Conservation (phyloP, 768 basidiomycete genomes). For the Sarcomyxa edulis region DNA sequence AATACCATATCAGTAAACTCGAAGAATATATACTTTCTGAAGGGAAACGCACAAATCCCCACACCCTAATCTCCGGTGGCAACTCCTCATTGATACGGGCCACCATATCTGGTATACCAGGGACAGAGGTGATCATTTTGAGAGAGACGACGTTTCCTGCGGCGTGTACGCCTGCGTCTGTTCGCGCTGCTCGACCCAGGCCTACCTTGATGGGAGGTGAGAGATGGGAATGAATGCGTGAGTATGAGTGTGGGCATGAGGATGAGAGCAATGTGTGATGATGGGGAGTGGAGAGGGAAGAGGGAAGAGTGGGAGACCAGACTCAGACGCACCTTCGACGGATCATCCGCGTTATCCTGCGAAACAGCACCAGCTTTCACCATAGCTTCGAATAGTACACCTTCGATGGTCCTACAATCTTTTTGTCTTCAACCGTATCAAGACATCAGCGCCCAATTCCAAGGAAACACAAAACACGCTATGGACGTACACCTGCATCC, state of each 20-base stretch:
- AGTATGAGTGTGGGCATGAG: not conserved
- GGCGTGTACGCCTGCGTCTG: slow-evolving; percentile 96
- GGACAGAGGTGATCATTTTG: slow-evolving; percentile 80
- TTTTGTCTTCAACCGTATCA: slow-evolving; percentile 51
- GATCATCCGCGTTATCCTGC: slow-evolving; percentile 87
- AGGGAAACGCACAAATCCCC: slow-evolving; percentile 64
- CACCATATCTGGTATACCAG: slow-evolving; percentile 66
- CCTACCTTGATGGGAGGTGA: too few relatives aligned
- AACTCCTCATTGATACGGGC: slow-evolving; percentile 77
- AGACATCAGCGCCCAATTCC: slow-evolving; percentile 2
- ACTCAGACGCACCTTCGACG: slow-evolving; percentile 59
- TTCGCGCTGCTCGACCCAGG: slow-evolving; percentile 86
- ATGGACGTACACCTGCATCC: slow-evolving; percentile 89
- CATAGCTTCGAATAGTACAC: slow-evolving; percentile 81
- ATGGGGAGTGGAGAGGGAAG: too few relatives aligned
- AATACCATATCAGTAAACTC: not conserved
- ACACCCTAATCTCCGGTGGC: slow-evolving; percentile 90
- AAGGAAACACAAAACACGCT: not conserved
- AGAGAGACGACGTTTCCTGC: slow-evolving; percentile 91
- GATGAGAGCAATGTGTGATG: too few relatives aligned
- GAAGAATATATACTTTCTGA: not conserved
- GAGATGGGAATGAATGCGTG: slow-evolving; percentile 3
- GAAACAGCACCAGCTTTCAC: slow-evolving; percentile 92
- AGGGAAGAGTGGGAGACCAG: not conserved
- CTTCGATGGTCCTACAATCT: slow-evolving; percentile 80